Percentiles rank a stretch among this genome's conserved stretches.
Conservation (phyloP, 1,284 basidiomycete genomes). For the Cryptococcus deneoformans region DNA sequence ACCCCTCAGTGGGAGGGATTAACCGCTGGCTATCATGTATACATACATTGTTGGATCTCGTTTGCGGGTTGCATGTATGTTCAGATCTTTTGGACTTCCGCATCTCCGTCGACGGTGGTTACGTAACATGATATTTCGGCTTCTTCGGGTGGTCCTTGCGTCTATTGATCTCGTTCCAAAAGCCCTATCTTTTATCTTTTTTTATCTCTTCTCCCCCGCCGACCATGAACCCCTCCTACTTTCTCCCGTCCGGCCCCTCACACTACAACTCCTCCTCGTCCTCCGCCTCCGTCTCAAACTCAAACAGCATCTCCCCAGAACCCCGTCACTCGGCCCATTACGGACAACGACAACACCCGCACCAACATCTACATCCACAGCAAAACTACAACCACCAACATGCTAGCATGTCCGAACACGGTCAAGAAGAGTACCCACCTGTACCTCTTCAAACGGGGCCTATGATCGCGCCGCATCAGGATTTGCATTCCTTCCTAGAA, state of each 20-base stretch:
- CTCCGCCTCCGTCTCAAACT: neutral
- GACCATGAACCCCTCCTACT: slow-evolving; percentile 15
- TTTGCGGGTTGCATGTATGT: neutral
- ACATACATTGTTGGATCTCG: no score
- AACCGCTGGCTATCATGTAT: neutral
- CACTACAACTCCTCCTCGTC: slow-evolving; percentile 2
- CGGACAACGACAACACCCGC: neutral
- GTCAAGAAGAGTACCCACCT: neutral
- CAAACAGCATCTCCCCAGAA: slow-evolving; percentile 2
- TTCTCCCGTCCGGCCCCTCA: slow-evolving; percentile 5
- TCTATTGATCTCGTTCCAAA: neutral
- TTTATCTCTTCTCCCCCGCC: neutral
- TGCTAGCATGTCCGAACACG: neutral
- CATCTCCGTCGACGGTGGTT: neutral
- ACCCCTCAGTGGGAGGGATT: neutral
- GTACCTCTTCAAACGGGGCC: slow-evolving; percentile 17
- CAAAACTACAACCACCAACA: neutral
- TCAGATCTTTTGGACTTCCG: neutral
- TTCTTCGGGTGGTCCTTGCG: neutral
- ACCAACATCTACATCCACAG: neutral
- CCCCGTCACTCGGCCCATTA: neutral
- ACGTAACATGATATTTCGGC: neutral
- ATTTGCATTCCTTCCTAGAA: slow-evolving; percentile 45
- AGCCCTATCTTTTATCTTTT: neutral
- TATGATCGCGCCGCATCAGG: slow-evolving; percentile 41